Evolutionary conservation across 208 protist genomes (phyloP), one percentile per base, ranked within the genome.

Genomic region (Acanthamoeba sp.): DNA sequence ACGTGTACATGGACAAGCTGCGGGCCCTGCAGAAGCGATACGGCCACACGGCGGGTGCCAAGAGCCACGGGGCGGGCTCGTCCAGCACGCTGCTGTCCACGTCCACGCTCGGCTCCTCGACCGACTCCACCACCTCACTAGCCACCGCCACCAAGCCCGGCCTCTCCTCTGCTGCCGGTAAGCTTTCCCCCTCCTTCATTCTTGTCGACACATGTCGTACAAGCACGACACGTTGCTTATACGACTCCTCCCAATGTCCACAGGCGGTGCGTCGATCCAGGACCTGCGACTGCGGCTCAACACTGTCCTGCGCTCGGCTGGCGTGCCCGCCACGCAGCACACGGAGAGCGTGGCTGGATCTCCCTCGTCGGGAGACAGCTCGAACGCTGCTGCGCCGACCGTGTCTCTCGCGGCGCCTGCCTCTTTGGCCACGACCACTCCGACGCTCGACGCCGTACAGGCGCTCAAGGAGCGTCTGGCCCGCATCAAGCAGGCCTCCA

Each of bases 1-100:
- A 29, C 52, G 38, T 80, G 34, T 93, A 93, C 69, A 93, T 93
- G 89, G 69, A 93, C 57, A 93, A 93, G 89, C 89, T 93, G 2
- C 66, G 66, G 0, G 57, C 89, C 9, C 40, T 93, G 27, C 59
- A 93, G 66, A 93, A 93, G 89, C 57, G 50, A n/a, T 93, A 93
- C 42, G 89, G 89, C 40, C 76, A 85, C 1, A 85, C 34, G 24
- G 22, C 76, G 0, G 76, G 73, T 38, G 24, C 2, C 34, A 78
- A 34, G 69, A n/a, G n/a, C n/a, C 42, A 48, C 42, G 42, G 42
- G 10, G 42, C 42, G 42, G 42, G 42, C 42, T 3, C 42, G 42
- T 48, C 42, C 42, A 48, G 10, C 42, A 48, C 55, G 55, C 55
- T 59, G 55, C 55, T 27, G 55, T 34, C 66, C 66, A 34, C 66